Evolutionary conservation across 1,284 basidiomycete genomes (phyloP).

Genomic region (Golubevia pallescens): DNA sequence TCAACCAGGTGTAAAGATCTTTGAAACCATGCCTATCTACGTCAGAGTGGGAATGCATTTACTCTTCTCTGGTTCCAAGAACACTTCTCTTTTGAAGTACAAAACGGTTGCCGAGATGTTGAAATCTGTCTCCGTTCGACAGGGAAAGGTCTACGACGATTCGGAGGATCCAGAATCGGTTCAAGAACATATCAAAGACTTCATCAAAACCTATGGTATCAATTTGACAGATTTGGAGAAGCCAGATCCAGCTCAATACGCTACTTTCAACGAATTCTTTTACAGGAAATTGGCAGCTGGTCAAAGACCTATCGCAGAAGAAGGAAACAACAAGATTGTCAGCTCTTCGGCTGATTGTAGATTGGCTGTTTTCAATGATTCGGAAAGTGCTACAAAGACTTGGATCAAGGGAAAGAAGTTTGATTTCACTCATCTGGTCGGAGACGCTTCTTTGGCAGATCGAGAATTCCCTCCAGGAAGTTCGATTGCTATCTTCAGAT

Average conservation of each 20-base stretch:
- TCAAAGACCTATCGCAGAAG: slow-evolving; percentile 8
- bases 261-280: slow-evolving; percentile 13
- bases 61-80: slow-evolving; percentile 12
- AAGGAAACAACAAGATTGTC: slow-evolving; percentile 3
- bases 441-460: slow-evolving; percentile 7
- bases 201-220: slow-evolving; percentile 8
- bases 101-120: slow-evolving; percentile 24
- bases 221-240: slow-evolving; percentile 2
- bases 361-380: slow-evolving; percentile 6
- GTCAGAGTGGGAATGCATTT: slow-evolving; percentile 25
- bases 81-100: slow-evolving; percentile 12
- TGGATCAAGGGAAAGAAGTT: slow-evolving; percentile 13
- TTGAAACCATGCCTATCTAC: slow-evolving; percentile 30
- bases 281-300: slow-evolving; percentile 5
- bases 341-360: slow-evolving; percentile 11
- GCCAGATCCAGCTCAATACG: slow-evolving; percentile 5
- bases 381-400: slow-evolving; percentile 4
- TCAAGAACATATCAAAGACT: slow-evolving; percentile 20
- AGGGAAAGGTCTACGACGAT: slow-evolving; percentile 42
- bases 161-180: slow-evolving; percentile 21
- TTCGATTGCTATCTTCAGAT: slow-evolving; percentile 7
- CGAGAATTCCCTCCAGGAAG: slow-evolving; percentile 3
- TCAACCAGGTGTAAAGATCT: slow-evolving; percentile 31
- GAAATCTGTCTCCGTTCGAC: slow-evolving; percentile 26
- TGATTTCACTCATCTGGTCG: slow-evolving; percentile 6